These are phyloP conservation scores for Corniculantispora saksenae DNA, from an alignment of 2,329 filamentous ascomycete genomes.

Conservation along the genomic window DNA sequence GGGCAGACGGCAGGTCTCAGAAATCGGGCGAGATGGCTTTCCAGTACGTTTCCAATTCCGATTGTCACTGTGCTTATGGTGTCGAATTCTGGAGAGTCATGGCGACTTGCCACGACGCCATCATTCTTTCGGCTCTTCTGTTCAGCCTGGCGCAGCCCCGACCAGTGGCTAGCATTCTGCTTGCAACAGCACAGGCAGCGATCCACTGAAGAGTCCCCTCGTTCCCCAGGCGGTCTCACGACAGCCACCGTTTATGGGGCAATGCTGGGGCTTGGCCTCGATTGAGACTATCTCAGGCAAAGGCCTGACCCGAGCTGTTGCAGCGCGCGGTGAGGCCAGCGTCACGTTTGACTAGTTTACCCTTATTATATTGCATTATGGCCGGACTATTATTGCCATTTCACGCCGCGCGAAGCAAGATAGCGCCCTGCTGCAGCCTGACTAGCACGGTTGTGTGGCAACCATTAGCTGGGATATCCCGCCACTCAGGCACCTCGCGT, in stretches of 20 bases:
- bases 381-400: background rate
- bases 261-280: background rate
- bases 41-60: background rate
- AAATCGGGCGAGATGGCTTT: background rate
- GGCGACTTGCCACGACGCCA: background rate
- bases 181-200: background rate
- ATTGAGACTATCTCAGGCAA: background rate
- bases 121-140: constrained; percentile 9
- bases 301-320: background rate
- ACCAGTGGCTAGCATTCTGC: background rate
- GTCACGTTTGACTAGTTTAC: background rate
- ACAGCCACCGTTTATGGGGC: constrained; percentile 14
- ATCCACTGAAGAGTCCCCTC: background rate
- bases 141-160: background rate
- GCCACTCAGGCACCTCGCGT: background rate
- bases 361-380: background rate
- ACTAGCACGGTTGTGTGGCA: background rate
- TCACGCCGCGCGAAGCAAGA: background rate
- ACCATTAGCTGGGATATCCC: background rate
- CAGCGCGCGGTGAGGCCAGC: background rate
- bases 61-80: background rate
- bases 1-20: background rate
- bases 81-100: background rate
- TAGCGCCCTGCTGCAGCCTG: background rate
- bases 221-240: background rate